Evolutionary conservation across 2,329 filamentous ascomycete genomes (phyloP).

Genomic region (Aspergillus carbonarius): DNA sequence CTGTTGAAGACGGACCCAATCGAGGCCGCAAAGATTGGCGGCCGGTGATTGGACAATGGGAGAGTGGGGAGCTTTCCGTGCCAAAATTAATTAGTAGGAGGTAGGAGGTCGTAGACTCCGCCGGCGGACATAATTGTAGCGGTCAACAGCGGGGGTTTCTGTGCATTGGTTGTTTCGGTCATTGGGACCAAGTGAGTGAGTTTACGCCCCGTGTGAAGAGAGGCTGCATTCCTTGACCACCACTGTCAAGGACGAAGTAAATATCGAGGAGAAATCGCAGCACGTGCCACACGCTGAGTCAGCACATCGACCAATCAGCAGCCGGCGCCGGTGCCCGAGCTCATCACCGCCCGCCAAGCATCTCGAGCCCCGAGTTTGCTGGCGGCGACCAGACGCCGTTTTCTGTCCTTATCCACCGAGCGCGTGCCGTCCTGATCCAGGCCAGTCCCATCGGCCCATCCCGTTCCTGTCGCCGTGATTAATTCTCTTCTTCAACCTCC

Average conservation of each 20-base stretch:
- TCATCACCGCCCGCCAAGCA: conserved; percentile 6
- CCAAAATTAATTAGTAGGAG: not conserved
- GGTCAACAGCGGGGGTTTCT: not conserved
- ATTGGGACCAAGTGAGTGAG: not conserved
- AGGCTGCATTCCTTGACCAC: no score
- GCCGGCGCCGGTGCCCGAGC: not conserved
- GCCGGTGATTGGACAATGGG: not conserved
- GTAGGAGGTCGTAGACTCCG: no score
- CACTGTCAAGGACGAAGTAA: no score
- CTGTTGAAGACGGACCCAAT: not conserved
- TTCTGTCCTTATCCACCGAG: not conserved
- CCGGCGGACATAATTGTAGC: not conserved
- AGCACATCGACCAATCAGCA: conserved; percentile 21
- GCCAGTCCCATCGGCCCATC: not conserved
- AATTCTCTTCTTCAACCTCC: not conserved
- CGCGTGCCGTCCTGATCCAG: not conserved
- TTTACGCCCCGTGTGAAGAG: not conserved
- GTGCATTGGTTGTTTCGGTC: not conserved
- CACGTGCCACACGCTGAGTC: conserved; percentile 20
- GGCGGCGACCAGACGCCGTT: not conserved
- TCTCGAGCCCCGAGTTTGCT: conserved; percentile 5
- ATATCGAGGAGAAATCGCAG: not conserved
- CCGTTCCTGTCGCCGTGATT: not conserved
- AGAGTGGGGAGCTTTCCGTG: not conserved
- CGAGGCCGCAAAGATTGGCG: not conserved